Base-by-base conservation (phyloP, 176 grass and related monocot species). In the Oryza australiensis region DNA sequence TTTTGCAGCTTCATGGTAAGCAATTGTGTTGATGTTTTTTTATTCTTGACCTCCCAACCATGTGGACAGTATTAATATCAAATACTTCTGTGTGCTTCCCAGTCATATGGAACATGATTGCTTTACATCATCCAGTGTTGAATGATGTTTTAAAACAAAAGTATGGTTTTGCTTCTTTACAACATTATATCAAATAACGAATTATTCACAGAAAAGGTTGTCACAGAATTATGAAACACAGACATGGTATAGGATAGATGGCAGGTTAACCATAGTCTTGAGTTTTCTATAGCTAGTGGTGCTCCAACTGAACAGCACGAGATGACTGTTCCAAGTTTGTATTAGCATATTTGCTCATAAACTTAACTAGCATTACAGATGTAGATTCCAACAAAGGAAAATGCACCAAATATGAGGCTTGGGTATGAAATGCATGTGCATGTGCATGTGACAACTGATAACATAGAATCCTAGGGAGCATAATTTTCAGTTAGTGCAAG, bases 391-490 rank as follows among this genome's bases (percentile, higher is more conserved):
- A 7, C 62, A 23, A 18, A 40, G 69, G 48, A 3, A 72, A 84
- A 78, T 20, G 42, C 37, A 57, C 13, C 26, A 82, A 73, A 66
- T 23, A 72, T 63, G 51, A 70, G 15, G 65, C 41, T 22, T 81
- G 6, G 38, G 70, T 65, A 80, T 60, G 9, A 32, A 68, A 22
- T 57, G 73, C 41, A 80, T 81, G 15, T 35, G n/a, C n/a, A n/a
- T n/a, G n/a, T n/a, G 29, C 22, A 89, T 60, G 69, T 55, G 9
- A 81, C 35, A 66, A 67, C 65, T 55, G 5, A 81, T 45, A 51
- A 67, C 49, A n/a, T 33, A 55, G 3, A 81, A 66, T 35, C 55
- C 5, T 41, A 42, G 68, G 29, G 20, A 64, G 22, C 12, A 75
- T 13, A 80, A 1, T 26, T 23, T 78, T 67, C 18, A 0, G 30